Conservation (phyloP, 495 filamentous ascomycete species). For the Wilcoxina mikolae region DNA sequence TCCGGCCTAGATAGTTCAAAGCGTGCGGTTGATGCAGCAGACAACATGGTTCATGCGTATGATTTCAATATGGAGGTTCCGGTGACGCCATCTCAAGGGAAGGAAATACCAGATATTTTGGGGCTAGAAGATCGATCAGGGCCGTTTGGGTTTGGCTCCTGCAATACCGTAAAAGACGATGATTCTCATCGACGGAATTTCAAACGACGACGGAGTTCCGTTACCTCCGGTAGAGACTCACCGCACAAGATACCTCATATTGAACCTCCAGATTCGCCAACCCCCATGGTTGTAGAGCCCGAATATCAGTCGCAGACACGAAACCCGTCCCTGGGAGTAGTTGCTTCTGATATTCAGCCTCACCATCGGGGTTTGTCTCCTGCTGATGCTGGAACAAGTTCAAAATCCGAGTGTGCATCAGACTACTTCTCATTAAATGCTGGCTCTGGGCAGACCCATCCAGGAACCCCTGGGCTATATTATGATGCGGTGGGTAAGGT, state of each 20-base stretch:
- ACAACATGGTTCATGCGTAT: slow-evolving; percentile 79
- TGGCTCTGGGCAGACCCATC: background rate
- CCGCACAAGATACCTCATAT: slow-evolving; percentile 4
- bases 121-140: background rate
- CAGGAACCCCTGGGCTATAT: slow-evolving; percentile 8
- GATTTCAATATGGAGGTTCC: slow-evolving; percentile 74
- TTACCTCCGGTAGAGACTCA: background rate
- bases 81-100: slow-evolving; percentile 33
- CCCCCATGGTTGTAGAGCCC: background rate
- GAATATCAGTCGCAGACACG: background rate
- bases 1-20: slow-evolving; percentile 49
- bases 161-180: background rate
- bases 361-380: too few relatives aligned
- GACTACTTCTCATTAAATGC: background rate
- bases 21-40: slow-evolving; percentile 64
- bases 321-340: background rate
- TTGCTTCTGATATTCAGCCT: background rate
- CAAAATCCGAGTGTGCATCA: background rate
- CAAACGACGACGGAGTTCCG: slow-evolving; percentile 3
- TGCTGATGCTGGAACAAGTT: background rate
- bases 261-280: background rate
- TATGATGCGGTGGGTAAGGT: slow-evolving; percentile 26
- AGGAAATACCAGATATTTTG: background rate
- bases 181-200: background rate
- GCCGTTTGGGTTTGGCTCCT: background rate